These are phyloP conservation scores for Peniophora sp. DNA, from an alignment of 1,284 basidiomycete genomes.

Conservation along the genomic window DNA sequence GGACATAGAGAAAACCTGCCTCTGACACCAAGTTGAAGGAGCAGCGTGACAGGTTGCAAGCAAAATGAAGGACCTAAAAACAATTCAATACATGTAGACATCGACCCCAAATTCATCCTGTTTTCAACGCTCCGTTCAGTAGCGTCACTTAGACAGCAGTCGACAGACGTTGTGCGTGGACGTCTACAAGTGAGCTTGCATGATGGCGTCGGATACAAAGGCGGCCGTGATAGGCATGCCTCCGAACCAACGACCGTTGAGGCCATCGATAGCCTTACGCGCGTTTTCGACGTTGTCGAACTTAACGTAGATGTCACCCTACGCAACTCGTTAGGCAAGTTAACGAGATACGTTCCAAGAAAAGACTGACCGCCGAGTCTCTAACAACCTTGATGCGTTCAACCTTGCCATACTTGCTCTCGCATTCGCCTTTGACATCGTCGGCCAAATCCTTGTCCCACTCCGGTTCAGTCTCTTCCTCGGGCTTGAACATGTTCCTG, in stretches of 20 bases:
- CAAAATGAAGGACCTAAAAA: slow-evolving; percentile 6
- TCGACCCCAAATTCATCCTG: slow-evolving; percentile 8
- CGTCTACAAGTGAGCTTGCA: slow-evolving; percentile 79
- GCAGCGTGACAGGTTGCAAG: not conserved
- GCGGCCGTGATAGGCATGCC: slow-evolving; percentile 79
- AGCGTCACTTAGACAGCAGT: slow-evolving; percentile 2
- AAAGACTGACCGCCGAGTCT: slow-evolving; percentile 72
- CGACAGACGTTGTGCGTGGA: not conserved
- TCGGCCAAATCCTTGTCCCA: slow-evolving; percentile 97
- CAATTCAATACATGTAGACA: slow-evolving; percentile 8
- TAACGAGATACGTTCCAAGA: not conserved
- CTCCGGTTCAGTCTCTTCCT: slow-evolving; percentile 93
- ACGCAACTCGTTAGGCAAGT: slow-evolving; percentile 11
- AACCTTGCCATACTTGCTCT: slow-evolving; percentile 85
- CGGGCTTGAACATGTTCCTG: slow-evolving; percentile 96
- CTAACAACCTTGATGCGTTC: slow-evolving; percentile 88
- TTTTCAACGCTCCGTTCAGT: slow-evolving; percentile 11
- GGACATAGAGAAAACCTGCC: not conserved
- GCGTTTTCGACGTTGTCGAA: slow-evolving; percentile 78
- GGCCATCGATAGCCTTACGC: slow-evolving; percentile 77
- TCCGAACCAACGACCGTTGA: slow-evolving; percentile 95
- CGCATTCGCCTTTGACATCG: slow-evolving; percentile 92
- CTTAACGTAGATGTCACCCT: slow-evolving; percentile 98
- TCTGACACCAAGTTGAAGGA: not conserved
- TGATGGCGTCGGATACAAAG: slow-evolving; percentile 87